Evolutionary conservation across 257 asterid genomes (phyloP), one percentile per base, ranked within the genome.

Genomic region (Verbascum thapsus): DNA sequence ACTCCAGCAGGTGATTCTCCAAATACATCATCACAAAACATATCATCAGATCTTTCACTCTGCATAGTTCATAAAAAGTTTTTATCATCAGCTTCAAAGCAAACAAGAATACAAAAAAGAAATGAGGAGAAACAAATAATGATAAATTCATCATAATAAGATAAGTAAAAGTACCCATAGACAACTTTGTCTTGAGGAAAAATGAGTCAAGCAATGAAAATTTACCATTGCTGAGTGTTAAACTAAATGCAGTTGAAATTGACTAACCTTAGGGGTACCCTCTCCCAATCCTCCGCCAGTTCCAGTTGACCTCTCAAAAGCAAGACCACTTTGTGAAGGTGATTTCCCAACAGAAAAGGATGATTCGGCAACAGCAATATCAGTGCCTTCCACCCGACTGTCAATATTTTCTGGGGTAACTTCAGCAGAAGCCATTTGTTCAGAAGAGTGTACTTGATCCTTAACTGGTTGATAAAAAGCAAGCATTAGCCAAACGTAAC

Each of bases 21-120:
- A 85, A 91, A 91, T 56, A 91, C 88, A 83, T 91, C 96, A 77
- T 88, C 98, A 70, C 84, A 68, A 66, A 91, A 91, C 89, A 91
- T 86, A 74, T 88, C 97, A 59, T 69, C 61, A 0, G 87, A 77
- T 74, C 87, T 79, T 78, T 91, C 96, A 55, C 97, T 88, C 98
- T 91, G 96, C 83, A 83, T 15, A 20, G 26, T 59, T 53, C 26
- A 69, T 9, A 17, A 67, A 68, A 23, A 56, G 59, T 35, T 49
- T 62, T 61, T 62, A 63, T 50, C 51, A n/a, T n/a, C n/a, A 66
- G 43, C 47, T 38, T 17, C 53, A 50, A 48, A 59, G 30, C 5
- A 59, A 32, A 43, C 70, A 26, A 53, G 48, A 45, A 79, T 35
- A 66, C 4, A 53, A 69, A 51, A 32, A 32, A 55, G 10, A 20